These are phyloP conservation scores for Sarcomyxa edulis DNA, from an alignment of 768 basidiomycete genomes.

Conservation along the genomic window DNA sequence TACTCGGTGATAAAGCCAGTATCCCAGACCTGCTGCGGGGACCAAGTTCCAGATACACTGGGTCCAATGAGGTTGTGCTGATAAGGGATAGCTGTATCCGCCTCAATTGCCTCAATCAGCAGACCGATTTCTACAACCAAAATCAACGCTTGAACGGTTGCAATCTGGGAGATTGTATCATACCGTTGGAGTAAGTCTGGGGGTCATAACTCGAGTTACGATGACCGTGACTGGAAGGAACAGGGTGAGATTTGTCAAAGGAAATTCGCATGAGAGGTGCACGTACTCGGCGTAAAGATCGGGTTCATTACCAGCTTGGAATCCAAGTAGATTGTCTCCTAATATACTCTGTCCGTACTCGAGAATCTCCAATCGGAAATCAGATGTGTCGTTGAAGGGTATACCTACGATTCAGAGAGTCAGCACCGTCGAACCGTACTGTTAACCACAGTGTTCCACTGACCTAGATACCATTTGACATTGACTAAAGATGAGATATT, in stretches of 20 bases:
- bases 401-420: constrained; percentile 15
- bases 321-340: constrained; percentile 44
- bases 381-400: constrained; percentile 48
- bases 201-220: constrained; percentile 7
- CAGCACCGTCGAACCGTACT: background rate
- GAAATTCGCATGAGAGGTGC: background rate
- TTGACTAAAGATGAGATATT: constrained; percentile 41
- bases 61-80: constrained; percentile 16
- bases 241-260: background rate
- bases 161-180: constrained; percentile 2
- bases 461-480: constrained; percentile 49
- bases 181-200: constrained; percentile 4
- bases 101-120: constrained; percentile 27
- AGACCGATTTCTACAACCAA: constrained; percentile 25
- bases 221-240: constrained; percentile 5
- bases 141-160: too few species aligned
- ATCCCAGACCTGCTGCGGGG: constrained; percentile 12
- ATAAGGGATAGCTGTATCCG: constrained; percentile 20
- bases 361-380: constrained; percentile 39
- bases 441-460: background rate
- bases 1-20: constrained; percentile 9
- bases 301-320: constrained; percentile 58
- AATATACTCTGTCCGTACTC: constrained; percentile 44
- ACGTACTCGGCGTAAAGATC: constrained; percentile 41
- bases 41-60: constrained; percentile 10